phyloP scores from a whole-genome alignment of 805 yeast genomes.

The Ogataea kodamae region DNA sequence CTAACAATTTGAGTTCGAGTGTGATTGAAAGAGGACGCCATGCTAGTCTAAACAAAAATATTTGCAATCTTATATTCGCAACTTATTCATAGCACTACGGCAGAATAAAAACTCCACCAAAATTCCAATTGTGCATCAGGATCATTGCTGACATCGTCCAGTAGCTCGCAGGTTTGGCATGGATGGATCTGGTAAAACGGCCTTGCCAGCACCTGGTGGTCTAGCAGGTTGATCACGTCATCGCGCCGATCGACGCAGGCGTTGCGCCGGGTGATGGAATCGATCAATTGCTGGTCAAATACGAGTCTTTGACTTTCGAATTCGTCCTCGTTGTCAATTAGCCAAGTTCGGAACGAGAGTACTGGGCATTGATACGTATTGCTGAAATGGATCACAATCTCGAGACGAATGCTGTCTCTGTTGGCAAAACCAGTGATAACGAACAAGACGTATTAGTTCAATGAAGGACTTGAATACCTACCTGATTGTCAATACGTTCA shows the following conservation, averaged over 20 bases:
- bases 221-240: slow-evolving; percentile 10
- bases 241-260: slow-evolving; percentile 9
- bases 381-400: slow-evolving; percentile 13
- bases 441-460: too few relatives aligned
- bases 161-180: slow-evolving; percentile 34
- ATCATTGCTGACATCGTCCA: slow-evolving; percentile 12
- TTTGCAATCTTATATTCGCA: too few relatives aligned
- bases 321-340: background rate
- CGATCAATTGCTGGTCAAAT: slow-evolving; percentile 10
- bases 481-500: slow-evolving; percentile 1
- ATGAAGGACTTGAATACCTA: too few relatives aligned
- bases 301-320: slow-evolving; percentile 13
- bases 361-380: slow-evolving; percentile 16
- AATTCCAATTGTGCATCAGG: slow-evolving; percentile 22
- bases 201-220: slow-evolving; percentile 10
- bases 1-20: slow-evolving; percentile 64
- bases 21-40: slow-evolving; percentile 53
- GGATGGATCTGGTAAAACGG: slow-evolving; percentile 37
- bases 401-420: too few relatives aligned
- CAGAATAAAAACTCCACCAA: slow-evolving; percentile 30
- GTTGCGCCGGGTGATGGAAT: slow-evolving; percentile 3
- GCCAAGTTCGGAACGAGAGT: slow-evolving; percentile 15
- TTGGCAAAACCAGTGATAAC: too few relatives aligned
- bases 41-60: slow-evolving; percentile 10
- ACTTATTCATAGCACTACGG: slow-evolving; percentile 9